Evolutionary conservation across 208 protist species (phyloP), one percentile per base, ranked within the genome.

Genomic region (Acanthamoeba healyi): DNA sequence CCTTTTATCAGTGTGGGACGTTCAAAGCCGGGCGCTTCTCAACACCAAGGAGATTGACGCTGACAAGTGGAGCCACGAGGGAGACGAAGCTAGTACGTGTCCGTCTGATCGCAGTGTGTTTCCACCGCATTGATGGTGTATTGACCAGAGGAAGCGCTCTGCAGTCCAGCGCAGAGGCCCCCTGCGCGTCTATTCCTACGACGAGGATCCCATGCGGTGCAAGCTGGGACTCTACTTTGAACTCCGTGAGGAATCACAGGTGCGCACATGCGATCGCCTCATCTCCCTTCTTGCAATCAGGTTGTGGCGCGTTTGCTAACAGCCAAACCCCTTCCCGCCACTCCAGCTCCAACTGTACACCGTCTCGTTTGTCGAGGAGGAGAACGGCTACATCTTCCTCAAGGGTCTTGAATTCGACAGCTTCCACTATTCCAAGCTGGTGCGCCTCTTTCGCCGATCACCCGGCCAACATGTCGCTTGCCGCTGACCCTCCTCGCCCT

Each of bases 171-270:
- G 56, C 7, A 34, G 65, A n/a, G 86, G 86, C 5, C 89, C 44
- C 29, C n/a, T 94, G 24, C 26, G 89, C 10, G 67, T 94, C 26
- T 94, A 67, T 17, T 49, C 67, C 19, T 94, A 67, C 40, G 70
- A 94, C 34, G 70, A 94, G 42, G 89, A 94, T 44, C 56, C 89
- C 12, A 82, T 65, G 67, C 89, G 70, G 9, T 84, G 61, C 72
- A 94, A 94, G 67, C 63, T 94, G 14, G 70, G 44, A 10, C 51
- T 94, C 89, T 82, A 94, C 26, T 94, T 94, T 65, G 89, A 65
- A 36, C 89, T 94, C 29, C 34, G 40, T 29, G 67, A 65, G 17
- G 89, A 94, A 63, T 94, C 89, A 26, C 89, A 94, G 38, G 82
- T 89, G 17, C 17, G 17, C 10, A 22, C 6, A 19, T 49, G 17